Percentiles rank a stretch among this genome's conserved stretches.
phyloP scores from a whole-genome alignment of 2,329 filamentous ascomycete genomes.

The Exophiala sideris region DNA sequence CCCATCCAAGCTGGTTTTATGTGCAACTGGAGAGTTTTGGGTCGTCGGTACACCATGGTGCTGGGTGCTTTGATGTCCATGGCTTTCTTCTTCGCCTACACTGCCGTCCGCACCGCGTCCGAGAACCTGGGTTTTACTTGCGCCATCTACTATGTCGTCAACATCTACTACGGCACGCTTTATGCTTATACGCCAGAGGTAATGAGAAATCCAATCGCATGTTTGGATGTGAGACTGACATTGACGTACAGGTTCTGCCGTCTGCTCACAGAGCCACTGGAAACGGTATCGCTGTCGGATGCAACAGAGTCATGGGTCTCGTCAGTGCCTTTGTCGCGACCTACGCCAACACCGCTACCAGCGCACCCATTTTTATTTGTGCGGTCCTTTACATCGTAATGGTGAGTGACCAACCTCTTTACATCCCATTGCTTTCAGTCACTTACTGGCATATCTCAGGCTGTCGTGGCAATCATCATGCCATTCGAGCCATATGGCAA shows the following conservation, averaged over 20 bases:
- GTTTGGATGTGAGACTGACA: neutral
- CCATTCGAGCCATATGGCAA: constrained; percentile 29
- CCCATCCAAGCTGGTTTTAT: constrained; percentile 66
- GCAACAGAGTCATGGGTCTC: constrained; percentile 72
- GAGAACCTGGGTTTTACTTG: constrained; percentile 69
- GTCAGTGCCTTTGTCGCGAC: constrained; percentile 57
- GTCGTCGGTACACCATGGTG: constrained; percentile 68
- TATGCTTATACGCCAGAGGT: constrained; percentile 77
- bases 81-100: constrained; percentile 73
- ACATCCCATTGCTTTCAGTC: neutral
- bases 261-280: constrained; percentile 70
- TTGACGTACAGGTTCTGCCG: constrained; percentile 33
- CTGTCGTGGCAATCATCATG: constrained; percentile 23
- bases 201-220: constrained; percentile 41
- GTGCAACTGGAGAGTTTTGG: constrained; percentile 66
- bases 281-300: constrained; percentile 68
- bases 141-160: constrained; percentile 66
- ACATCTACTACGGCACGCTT: constrained; percentile 66
- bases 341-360: constrained; percentile 30
- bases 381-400: constrained; percentile 37
- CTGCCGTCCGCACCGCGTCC: constrained; percentile 58
- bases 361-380: constrained; percentile 39
- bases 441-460: constrained; percentile 12
- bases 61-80: constrained; percentile 59
- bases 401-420: constrained; percentile 24